Percentiles rank a stretch among this genome's conserved stretches.
Evolutionary conservation across 2,329 filamentous ascomycete species (phyloP).

Genomic region (Arthrobotrys conoides): DNA sequence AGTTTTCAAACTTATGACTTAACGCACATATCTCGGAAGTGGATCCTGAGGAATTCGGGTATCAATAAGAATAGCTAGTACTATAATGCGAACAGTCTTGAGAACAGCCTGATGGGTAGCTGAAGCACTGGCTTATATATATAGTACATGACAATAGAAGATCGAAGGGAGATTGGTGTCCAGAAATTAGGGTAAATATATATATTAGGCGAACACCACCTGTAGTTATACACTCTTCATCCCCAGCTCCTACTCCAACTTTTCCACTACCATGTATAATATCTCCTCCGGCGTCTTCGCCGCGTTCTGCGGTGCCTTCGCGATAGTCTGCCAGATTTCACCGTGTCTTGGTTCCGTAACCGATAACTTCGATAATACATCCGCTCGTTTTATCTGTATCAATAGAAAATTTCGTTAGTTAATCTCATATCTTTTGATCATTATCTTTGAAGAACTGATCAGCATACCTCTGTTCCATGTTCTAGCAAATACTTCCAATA

Average conservation of each 20-base stretch:
- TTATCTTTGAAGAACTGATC: constrained; percentile 3
- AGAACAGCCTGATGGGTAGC: background rate
- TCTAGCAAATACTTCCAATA: constrained; percentile 93
- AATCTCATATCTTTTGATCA: constrained; percentile 23
- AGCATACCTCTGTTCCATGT: constrained; percentile 82
- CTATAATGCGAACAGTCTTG: no score
- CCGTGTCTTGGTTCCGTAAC: constrained; percentile 90
- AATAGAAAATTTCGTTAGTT: background rate
- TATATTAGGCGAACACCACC: constrained; percentile 14
- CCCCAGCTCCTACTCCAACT: constrained; percentile 68
- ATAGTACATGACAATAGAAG: constrained; percentile 8
- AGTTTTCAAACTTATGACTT: no score
- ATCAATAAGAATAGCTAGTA: no score
- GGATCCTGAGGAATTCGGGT: no score
- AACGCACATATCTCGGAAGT: no score
- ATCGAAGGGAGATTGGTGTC: background rate
- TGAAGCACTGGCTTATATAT: background rate
- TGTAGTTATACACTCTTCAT: constrained; percentile 7
- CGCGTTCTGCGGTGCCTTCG: constrained; percentile 88
- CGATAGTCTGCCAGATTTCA: constrained; percentile 88
- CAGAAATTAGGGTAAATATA: background rate
- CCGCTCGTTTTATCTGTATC: constrained; percentile 81
- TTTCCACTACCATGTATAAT: constrained; percentile 80
- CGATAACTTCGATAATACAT: constrained; percentile 85
- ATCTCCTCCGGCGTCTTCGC: constrained; percentile 83